Evolutionary conservation across 495 filamentous ascomycete species (phyloP).

Genomic region (Aspergillus baeticus): DNA sequence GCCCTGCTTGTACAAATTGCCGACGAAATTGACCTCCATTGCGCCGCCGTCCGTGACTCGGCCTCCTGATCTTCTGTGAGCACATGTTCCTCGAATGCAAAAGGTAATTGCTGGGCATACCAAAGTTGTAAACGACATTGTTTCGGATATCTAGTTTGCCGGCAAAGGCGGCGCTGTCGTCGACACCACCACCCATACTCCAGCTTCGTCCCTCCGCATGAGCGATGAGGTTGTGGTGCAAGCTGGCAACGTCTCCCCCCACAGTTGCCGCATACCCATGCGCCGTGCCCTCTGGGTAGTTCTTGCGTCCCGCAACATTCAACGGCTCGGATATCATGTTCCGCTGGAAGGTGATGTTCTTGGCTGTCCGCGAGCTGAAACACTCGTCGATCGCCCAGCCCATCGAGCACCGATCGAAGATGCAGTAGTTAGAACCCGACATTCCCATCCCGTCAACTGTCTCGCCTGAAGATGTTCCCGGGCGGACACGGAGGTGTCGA

Average conservation of each 20-base stretch:
- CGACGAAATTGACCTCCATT: constrained; percentile 16
- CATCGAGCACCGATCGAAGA: constrained; percentile 11
- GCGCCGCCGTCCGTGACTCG: constrained; percentile 14
- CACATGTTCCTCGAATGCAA: neutral
- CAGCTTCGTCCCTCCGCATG: constrained; percentile 14
- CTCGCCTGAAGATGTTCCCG: neutral
- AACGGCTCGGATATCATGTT: constrained; percentile 15
- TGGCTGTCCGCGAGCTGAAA: constrained; percentile 4
- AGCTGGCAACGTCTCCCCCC: constrained; percentile 4
- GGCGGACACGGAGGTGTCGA: constrained; percentile 2
- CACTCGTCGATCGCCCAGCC: constrained; percentile 11
- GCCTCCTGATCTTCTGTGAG: neutral
- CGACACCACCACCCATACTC: constrained; percentile 16
- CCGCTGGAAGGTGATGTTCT: constrained; percentile 12
- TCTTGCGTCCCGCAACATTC: constrained; percentile 13
- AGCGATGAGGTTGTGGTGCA: constrained; percentile 13
- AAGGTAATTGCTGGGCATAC: neutral
- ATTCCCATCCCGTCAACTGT: constrained; percentile 12
- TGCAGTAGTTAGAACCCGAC: constrained; percentile 13
- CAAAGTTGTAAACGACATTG: constrained; percentile 16
- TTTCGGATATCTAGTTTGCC: constrained; percentile 13
- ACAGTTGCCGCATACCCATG: constrained; percentile 16
- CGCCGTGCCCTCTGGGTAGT: constrained; percentile 10
- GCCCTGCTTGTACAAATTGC: constrained; percentile 12
- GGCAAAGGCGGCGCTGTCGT: constrained; percentile 8